Percentiles rank a stretch among this genome's conserved stretches.
phyloP scores from a whole-genome alignment of 257 asterid species.

The Salvia rosmarinus region DNA sequence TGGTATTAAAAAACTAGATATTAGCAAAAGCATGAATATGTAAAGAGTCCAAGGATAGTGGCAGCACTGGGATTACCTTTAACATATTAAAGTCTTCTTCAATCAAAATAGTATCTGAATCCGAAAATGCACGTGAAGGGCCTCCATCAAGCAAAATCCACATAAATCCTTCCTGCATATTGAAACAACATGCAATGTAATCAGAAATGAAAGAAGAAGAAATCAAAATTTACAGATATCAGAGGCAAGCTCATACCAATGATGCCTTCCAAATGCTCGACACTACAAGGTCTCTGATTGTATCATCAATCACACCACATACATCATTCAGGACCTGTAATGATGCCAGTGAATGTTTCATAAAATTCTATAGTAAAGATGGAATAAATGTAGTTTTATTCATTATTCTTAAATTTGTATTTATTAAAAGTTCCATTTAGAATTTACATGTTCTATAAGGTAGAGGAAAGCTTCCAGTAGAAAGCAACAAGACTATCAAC shows the following conservation, averaged over 20 bases:
- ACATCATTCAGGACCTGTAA: constrained; percentile 79
- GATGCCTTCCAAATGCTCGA: constrained; percentile 84
- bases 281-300: constrained; percentile 82
- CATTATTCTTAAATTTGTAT: constrained; percentile 6
- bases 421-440: not conserved
- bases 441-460: constrained; percentile 13
- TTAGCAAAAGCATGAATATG: constrained; percentile 1
- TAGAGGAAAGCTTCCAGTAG: not conserved
- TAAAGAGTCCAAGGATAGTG: constrained; percentile 18
- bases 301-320: constrained; percentile 70
- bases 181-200: constrained; percentile 37
- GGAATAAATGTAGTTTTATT: not conserved
- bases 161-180: constrained; percentile 86
- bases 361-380: constrained; percentile 15
- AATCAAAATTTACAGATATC: constrained; percentile 25
- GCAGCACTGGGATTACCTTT: constrained; percentile 54
- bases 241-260: constrained; percentile 53
- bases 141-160: constrained; percentile 99
- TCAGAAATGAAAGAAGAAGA: constrained; percentile 30
- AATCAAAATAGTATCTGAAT: constrained; percentile 66
- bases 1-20: not conserved
- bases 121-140: constrained; percentile 89
- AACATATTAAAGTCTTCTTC: constrained; percentile 85
- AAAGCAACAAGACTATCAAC: constrained; percentile 5
- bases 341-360: constrained; percentile 32